Evolutionary conservation across 257 asterid genomes (phyloP).

Genomic region (Penstemon barbatus): DNA sequence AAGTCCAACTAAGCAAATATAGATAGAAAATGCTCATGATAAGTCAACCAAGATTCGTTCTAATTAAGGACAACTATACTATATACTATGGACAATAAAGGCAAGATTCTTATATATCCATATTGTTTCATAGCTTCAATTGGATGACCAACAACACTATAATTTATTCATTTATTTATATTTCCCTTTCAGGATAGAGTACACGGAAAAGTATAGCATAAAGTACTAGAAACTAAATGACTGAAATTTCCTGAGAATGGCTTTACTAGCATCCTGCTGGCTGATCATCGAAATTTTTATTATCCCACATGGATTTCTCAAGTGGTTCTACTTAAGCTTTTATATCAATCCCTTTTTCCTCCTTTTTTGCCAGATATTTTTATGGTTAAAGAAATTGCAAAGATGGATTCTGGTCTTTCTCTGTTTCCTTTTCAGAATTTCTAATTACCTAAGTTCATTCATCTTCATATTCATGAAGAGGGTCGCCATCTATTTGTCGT

Average conservation of each 20-base stretch:
- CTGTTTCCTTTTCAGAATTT: slow-evolving; percentile 20
- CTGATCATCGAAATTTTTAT: slow-evolving; percentile 42
- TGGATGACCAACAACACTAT: background rate
- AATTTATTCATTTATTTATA: too few relatives aligned
- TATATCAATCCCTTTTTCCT: slow-evolving; percentile 50
- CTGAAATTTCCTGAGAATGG: slow-evolving; percentile 28
- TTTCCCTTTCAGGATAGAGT: background rate
- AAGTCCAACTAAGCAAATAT: background rate
- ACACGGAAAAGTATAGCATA: background rate
- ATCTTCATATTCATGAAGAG: slow-evolving; percentile 20
- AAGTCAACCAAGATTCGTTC: background rate
- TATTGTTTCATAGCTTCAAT: background rate
- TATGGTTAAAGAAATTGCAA: slow-evolving; percentile 38
- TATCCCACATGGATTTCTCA: slow-evolving; percentile 49
- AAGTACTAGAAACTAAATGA: background rate
- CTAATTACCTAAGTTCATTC: slow-evolving; percentile 1
- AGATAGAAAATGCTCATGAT: background rate
- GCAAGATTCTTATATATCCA: background rate
- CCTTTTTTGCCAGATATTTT: slow-evolving; percentile 40
- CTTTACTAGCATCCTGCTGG: slow-evolving; percentile 53
- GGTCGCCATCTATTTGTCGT: slow-evolving; percentile 1
- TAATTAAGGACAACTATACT: background rate
- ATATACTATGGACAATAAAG: background rate
- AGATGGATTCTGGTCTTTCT: slow-evolving; percentile 16
- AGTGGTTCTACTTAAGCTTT: slow-evolving; percentile 53